phyloP scores from a whole-genome alignment of 148 eudicot species.

The Spergularia bocconei region DNA sequence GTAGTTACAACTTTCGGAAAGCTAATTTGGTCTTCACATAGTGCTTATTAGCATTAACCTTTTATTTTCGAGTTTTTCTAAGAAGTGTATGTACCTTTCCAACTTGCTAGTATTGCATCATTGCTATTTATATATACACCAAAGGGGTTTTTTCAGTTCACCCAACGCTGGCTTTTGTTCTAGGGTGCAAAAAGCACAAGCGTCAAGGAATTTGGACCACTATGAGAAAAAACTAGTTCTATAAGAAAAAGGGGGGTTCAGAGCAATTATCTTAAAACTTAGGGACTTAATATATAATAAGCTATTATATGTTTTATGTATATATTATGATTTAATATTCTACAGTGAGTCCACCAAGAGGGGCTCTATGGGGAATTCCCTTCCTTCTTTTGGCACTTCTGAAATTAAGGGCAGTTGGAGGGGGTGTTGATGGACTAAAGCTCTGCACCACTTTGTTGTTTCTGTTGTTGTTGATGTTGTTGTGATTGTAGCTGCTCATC shows the following conservation, averaged over 20 bases:
- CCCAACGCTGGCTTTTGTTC: constrained; percentile 25
- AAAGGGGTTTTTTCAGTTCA: not conserved
- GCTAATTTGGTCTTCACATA: constrained; percentile 9
- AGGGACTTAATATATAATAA: constrained; percentile 19
- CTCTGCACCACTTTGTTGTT: constrained; percentile 40
- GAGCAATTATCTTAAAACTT: constrained; percentile 23
- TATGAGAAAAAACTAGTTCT: constrained; percentile 23
- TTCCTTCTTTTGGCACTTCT: constrained; percentile 75
- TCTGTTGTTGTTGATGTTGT: not conserved
- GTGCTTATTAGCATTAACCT: constrained; percentile 15
- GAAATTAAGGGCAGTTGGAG: constrained; percentile 50
- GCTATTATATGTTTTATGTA: not conserved
- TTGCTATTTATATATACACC: constrained; percentile 16
- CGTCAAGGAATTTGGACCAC: constrained; percentile 21
- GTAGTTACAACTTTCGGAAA: constrained; percentile 3
- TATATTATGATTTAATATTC: constrained; percentile 33
- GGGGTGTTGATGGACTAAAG: constrained; percentile 81
- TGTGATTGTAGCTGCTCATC: constrained; percentile 24
- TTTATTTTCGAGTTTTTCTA: not conserved
- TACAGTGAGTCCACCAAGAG: constrained; percentile 51
- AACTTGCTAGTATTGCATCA: constrained; percentile 36
- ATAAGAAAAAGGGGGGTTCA: constrained; percentile 16
- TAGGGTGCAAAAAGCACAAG: constrained; percentile 30
- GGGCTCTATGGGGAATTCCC: constrained; percentile 98
- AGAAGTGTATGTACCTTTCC: constrained; percentile 8